Base-by-base conservation (phyloP, 2,329 filamentous ascomycete genomes). In the Xenoacremonium recifei region DNA sequence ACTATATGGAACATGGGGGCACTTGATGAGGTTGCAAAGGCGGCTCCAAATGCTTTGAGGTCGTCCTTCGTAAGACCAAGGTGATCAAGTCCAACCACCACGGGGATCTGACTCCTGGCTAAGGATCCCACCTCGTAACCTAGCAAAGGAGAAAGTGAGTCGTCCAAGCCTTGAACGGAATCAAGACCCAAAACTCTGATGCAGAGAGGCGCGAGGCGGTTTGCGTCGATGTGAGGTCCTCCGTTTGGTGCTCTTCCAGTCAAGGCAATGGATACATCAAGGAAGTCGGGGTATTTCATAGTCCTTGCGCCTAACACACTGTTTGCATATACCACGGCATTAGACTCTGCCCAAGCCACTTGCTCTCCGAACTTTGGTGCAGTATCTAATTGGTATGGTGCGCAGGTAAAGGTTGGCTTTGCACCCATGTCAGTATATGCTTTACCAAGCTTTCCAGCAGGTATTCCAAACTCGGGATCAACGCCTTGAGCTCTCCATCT, bases 231-330 rank as follows among this genome's bases (percentile, higher is more conserved):
- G 70, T 41, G 68, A 65, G 48, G 71, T 65, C 35, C 78, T 71
- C 51, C 62, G 73, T 49, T 62, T 71, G 19, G 68, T 71, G 44
- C 76, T 74, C 65, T 55, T 1, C 71, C 70, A 0, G 69, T 72
- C 34, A 73, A 40, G 0, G 68, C 69, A 25, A 72, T 68, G 30
- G 44, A 44, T n/a, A 71, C 59, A 21, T 73, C 70, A 3, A 73
- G 57, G 25, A 66, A 69, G 37, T 73, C 69, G 0, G 71, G 71
- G 41, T 70, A 72, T 42, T 73, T 73, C 40, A 65, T 61, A 1
- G 70, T 73, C 16, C 60, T 59, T 0, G 70, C 69, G 0, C 69
- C 70, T 0, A 73, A 59, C 0, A 73, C 65, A 40, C 69, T 73
- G 31, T 74, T 73, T 2, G 69, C 68, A 42, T 61, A 73, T 0